phyloP scores from a whole-genome alignment of 805 yeast species.

The Metschnikowia drakensbergensis region DNA sequence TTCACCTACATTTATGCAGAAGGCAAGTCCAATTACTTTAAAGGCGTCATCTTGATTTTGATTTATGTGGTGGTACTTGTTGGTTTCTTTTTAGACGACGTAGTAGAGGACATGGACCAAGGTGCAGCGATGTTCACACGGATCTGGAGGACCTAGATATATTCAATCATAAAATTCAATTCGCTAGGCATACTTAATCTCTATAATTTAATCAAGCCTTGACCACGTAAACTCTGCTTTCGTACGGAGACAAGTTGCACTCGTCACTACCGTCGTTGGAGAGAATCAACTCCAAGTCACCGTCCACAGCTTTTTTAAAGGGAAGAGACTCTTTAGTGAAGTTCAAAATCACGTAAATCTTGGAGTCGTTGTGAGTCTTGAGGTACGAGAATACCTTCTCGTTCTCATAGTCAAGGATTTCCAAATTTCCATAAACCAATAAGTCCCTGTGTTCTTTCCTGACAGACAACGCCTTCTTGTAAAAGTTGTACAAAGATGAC shows the following conservation, averaged over 20 bases:
- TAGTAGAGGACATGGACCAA: conserved; percentile 26
- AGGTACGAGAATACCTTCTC: conserved; percentile 39
- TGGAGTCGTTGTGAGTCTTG: conserved; percentile 32
- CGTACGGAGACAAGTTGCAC: conserved; percentile 38
- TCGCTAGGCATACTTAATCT: neutral
- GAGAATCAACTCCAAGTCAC: conserved; percentile 27
- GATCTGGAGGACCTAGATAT: neutral
- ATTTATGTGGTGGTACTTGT: conserved; percentile 68
- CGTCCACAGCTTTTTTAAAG: conserved; percentile 28
- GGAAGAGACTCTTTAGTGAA: conserved; percentile 17
- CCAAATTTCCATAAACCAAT: conserved; percentile 45
- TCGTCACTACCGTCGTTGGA: conserved; percentile 27
- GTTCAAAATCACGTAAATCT: conserved; percentile 24
- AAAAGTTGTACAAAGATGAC: conserved; percentile 44
- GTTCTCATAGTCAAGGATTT: conserved; percentile 42
- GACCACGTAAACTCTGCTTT: conserved; percentile 40
- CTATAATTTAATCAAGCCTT: conserved; percentile 6
- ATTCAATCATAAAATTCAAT: neutral
- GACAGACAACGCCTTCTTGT: conserved; percentile 38
- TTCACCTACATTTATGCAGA: conserved; percentile 94
- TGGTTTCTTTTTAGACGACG: conserved; percentile 71
- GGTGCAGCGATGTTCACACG: neutral
- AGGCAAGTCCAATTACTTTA: conserved; percentile 94
- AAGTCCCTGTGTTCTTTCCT: conserved; percentile 45
- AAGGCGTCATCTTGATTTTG: conserved; percentile 83